Evolutionary conservation across 1,284 basidiomycete species (phyloP), one percentile per base, ranked within the genome.

Genomic region (Lignosus rhinocerotis): DNA sequence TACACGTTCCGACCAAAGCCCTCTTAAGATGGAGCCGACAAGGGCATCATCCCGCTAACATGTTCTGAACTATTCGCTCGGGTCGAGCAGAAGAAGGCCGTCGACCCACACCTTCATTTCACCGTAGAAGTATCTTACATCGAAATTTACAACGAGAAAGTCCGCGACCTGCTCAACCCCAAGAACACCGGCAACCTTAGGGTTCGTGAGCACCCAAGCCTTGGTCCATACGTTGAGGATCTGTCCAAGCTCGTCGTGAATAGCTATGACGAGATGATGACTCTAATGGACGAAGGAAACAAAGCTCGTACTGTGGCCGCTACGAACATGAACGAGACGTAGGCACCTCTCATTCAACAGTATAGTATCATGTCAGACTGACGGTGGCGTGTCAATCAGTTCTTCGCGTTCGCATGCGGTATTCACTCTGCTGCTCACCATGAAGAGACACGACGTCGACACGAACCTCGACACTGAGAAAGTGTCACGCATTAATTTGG

Each of bases 291-390:
- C 77, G 96, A 99, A 74, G 96, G 96, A 44, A 99, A 98, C 76
- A 98, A 99, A 79, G 94, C 93, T 45, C 82, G 96, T 47, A 98
- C 96, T 25, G 96, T 99, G 10, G 97, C 97, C 10, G 96, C 97
- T 19, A 99, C 97, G 21, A 94, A 97, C 75, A 99, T 99, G 97
- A 99, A 99, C 76, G 97, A 99, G 78, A 98, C 97, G 77, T 91
- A 69, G 65, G 86, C 78, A 31, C 2, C 42, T 7, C 8, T 12
- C 34, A 6, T 14, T 45, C 5, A 16, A n/a, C 9, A 10, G 11
- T 39, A 19, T 17, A 4, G 36, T 16, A 45, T 42, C 6, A 48
- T 58, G 36, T 14, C 34, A 17, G 46, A 34, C 33, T 51, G 49
- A 48, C 45, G 17, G 16, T 61, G 30, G n/a, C 32, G 56, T 46